Evolutionary conservation across 73 alveolate genomes (phyloP).

Genomic region (Paraurostyla sp.): DNA sequence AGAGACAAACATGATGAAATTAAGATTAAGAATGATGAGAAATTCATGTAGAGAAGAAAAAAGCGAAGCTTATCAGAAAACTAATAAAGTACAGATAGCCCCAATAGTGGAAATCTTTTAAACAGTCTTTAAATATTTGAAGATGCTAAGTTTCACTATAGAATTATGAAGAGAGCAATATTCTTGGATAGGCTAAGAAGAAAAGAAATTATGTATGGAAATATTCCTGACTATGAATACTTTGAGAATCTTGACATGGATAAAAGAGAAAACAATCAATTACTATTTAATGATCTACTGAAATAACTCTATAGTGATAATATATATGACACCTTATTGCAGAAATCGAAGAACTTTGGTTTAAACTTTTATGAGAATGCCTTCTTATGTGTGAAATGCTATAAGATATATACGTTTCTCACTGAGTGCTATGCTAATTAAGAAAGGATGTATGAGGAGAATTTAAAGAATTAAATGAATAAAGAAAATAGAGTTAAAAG

Average conservation of each 20-base stretch:
- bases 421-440: slow-evolving; percentile 9
- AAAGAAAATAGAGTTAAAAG: neutral
- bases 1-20: slow-evolving; percentile 2
- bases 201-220: slow-evolving; percentile 6
- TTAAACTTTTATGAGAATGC: slow-evolving; percentile 31
- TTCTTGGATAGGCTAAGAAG: slow-evolving; percentile 8
- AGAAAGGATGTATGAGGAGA: neutral
- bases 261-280: slow-evolving; percentile 17
- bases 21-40: slow-evolving; percentile 14
- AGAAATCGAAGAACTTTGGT: neutral
- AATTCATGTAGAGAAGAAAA: slow-evolving; percentile 22
- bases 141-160: slow-evolving; percentile 5
- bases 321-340: neutral
- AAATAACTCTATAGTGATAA: neutral
- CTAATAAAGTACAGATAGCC: slow-evolving; percentile 6
- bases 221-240: neutral
- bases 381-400: slow-evolving; percentile 23
- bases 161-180: slow-evolving; percentile 34
- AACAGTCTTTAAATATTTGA: slow-evolving; percentile 14
- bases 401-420: neutral
- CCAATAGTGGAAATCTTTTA: neutral
- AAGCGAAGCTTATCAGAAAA: too few relatives aligned
- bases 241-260: slow-evolving; percentile 18
- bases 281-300: neutral
- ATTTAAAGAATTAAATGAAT: neutral